Evolutionary conservation across 2,329 filamentous ascomycete genomes (phyloP).

Genomic region (Claviceps capensis): DNA sequence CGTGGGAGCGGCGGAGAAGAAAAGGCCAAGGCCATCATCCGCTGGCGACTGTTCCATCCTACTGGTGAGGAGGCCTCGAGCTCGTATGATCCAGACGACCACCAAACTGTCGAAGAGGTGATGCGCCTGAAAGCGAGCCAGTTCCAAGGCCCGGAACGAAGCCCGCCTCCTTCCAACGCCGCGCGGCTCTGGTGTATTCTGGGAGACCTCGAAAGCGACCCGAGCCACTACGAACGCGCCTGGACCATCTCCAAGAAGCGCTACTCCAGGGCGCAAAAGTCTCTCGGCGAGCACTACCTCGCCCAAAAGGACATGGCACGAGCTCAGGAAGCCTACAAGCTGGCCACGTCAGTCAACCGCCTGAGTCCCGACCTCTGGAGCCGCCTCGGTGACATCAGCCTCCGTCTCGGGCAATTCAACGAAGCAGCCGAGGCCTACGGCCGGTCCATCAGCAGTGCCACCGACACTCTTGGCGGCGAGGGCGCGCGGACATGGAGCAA

Average conservation of each 20-base stretch:
- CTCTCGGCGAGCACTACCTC: constrained; percentile 68
- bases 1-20: constrained; percentile 52
- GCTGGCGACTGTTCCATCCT: constrained; percentile 64
- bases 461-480: constrained; percentile 56
- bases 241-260: constrained; percentile 74
- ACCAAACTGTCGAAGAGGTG: constrained; percentile 39
- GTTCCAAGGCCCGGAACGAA: constrained; percentile 47
- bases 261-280: constrained; percentile 78
- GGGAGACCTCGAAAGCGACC: constrained; percentile 71
- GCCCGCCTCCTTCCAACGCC: constrained; percentile 66
- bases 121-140: constrained; percentile 39
- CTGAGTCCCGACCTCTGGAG: constrained; percentile 80
- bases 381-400: constrained; percentile 73
- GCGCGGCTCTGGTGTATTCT: constrained; percentile 86
- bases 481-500: constrained; percentile 95
- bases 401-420: constrained; percentile 63
- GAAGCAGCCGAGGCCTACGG: constrained; percentile 75
- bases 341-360: constrained; percentile 65
- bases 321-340: constrained; percentile 64
- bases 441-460: constrained; percentile 55
- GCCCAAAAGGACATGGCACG: constrained; percentile 49
- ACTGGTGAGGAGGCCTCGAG: constrained; percentile 24
- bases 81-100: constrained; percentile 31
- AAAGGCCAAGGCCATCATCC: constrained; percentile 64
- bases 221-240: constrained; percentile 64